Conservation (phyloP, 805 yeast genomes). For the Myxozyma lipomycoides region DNA sequence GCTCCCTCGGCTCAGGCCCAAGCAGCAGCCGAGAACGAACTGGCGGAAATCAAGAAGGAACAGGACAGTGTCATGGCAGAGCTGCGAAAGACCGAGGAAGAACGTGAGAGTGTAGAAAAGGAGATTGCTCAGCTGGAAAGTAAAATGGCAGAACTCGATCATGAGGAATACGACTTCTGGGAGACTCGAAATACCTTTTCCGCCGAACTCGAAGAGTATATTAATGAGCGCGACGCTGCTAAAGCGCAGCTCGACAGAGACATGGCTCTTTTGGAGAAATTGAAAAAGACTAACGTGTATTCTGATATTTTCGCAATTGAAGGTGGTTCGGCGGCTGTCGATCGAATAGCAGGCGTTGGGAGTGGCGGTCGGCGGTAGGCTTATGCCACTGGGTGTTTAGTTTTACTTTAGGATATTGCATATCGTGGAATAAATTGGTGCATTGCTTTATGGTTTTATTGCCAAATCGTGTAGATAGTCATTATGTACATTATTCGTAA, state of each 20-base stretch:
- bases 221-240: conserved; percentile 57
- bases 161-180: conserved; percentile 48
- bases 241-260: conserved; percentile 61
- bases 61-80: conserved; percentile 37
- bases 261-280: conserved; percentile 60
- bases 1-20: conserved; percentile 44
- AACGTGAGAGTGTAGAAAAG: conserved; percentile 45
- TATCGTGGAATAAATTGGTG: too few relatives aligned
- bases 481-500: too few relatives aligned
- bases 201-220: conserved; percentile 48
- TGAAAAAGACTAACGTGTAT: conserved; percentile 75
- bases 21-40: conserved; percentile 45
- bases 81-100: conserved; percentile 38
- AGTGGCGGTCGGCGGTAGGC: conserved; percentile 1
- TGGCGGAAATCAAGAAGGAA: conserved; percentile 44
- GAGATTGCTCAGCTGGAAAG: conserved; percentile 47
- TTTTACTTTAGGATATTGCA: too few relatives aligned
- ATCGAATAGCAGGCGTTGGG: conserved; percentile 24
- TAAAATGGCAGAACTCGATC: conserved; percentile 35
- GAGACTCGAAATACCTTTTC: conserved; percentile 53
- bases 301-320: conserved; percentile 72
- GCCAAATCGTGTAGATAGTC: too few relatives aligned
- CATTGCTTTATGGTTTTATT: too few relatives aligned
- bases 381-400: too few relatives aligned
- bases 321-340: conserved; percentile 26